Percentiles rank a stretch among this genome's conserved stretches.
Evolutionary conservation across 2,329 filamentous ascomycete species (phyloP).

Genomic region (Aspergillus pseudoglaucus): DNA sequence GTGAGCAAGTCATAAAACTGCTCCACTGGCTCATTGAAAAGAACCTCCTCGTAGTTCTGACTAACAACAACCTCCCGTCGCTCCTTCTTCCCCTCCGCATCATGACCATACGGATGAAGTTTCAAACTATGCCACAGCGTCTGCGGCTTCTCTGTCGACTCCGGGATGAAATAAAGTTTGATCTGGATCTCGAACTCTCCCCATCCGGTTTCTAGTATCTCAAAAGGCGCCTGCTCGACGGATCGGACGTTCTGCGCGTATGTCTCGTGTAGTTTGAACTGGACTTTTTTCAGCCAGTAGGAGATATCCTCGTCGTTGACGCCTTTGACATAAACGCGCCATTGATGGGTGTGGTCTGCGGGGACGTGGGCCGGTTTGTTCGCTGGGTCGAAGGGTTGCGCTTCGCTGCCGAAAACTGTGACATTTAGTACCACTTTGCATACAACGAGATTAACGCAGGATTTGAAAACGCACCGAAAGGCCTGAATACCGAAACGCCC

Average conservation of each 20-base stretch:
- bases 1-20: conserved; percentile 85
- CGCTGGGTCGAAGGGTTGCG: conserved; percentile 68
- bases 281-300: conserved; percentile 93
- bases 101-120: conserved; percentile 76
- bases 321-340: conserved; percentile 89
- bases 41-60: conserved; percentile 85
- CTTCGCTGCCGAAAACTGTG: conserved; percentile 72
- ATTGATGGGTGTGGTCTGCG: conserved; percentile 90
- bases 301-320: conserved; percentile 85
- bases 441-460: neutral
- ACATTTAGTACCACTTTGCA: neutral
- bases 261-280: conserved; percentile 97
- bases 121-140: conserved; percentile 91
- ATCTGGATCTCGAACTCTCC: conserved; percentile 97
- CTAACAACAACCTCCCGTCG: conserved; percentile 60
- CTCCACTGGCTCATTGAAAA: conserved; percentile 96
- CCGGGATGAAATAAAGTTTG: conserved; percentile 84
- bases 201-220: conserved; percentile 90
- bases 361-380: conserved; percentile 70
- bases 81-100: conserved; percentile 67
- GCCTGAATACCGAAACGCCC: conserved; percentile 43
- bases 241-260: conserved; percentile 87
- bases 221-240: conserved; percentile 73
- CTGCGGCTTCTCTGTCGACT: conserved; percentile 86
- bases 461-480: conserved; percentile 33